A percentile compares a stretch with the other conserved stretches of the same genome.
Conservation (phyloP, 2,329 filamentous ascomycete genomes). For the Cercospora brassicicola region DNA sequence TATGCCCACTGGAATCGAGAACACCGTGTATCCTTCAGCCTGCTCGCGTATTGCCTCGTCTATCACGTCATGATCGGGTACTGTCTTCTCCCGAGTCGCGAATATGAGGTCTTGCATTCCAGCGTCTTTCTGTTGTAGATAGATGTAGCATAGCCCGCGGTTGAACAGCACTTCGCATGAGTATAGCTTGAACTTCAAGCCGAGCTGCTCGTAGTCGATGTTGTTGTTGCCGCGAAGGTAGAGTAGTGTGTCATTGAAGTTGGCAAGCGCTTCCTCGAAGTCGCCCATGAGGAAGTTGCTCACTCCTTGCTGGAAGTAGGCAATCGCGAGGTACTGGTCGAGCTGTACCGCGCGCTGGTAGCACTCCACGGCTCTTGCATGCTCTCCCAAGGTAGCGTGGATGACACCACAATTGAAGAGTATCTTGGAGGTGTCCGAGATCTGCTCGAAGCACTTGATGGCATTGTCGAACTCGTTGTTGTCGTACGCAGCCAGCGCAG, state of each 20-base stretch:
- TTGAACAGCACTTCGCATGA: constrained; percentile 98
- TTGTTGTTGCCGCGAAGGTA: constrained; percentile 94
- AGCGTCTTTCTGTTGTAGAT: constrained; percentile 84
- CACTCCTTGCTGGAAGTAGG: constrained; percentile 97
- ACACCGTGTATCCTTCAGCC: constrained; percentile 97
- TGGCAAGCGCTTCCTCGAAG: constrained; percentile 93
- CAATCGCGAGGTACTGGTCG: constrained; percentile 93
- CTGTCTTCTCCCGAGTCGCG: constrained; percentile 92
- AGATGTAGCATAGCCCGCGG: constrained; percentile 94
- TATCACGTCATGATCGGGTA: constrained; percentile 95
- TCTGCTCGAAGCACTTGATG: constrained; percentile 76
- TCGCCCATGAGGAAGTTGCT: constrained; percentile 97
- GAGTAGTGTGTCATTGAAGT: constrained; percentile 96
- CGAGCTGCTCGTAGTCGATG: constrained; percentile 96
- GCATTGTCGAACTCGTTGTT: constrained; percentile 96
- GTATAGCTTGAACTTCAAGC: constrained; percentile 92
- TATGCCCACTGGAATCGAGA: constrained; percentile 94
- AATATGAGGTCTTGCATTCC: constrained; percentile 89
- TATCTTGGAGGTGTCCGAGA: constrained; percentile 95
- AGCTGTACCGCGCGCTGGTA: constrained; percentile 88
- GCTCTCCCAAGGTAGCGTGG: constrained; percentile 91
- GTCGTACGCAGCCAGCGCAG: constrained; percentile 87
- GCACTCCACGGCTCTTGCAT: constrained; percentile 91
- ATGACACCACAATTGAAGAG: constrained; percentile 98
- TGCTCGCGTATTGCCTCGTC: constrained; percentile 93